These are phyloP conservation scores for Cercospora sojina DNA, from an alignment of 2,329 filamentous ascomycete genomes.

Conservation along the genomic window DNA sequence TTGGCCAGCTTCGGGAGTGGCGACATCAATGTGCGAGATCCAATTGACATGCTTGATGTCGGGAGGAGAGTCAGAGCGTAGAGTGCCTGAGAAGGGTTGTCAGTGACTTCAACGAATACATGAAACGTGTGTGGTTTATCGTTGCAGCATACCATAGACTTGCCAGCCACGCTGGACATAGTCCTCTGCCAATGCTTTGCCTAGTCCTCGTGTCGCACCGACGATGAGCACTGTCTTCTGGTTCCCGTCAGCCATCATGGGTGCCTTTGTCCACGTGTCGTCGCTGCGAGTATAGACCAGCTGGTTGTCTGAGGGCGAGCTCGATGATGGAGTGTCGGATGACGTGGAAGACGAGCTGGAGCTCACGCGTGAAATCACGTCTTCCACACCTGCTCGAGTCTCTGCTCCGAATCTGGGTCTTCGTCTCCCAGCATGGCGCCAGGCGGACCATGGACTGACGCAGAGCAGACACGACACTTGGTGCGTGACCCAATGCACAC, in stretches of 20 bases:
- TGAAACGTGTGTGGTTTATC: neutral
- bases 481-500: neutral
- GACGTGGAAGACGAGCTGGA: neutral
- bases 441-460: neutral
- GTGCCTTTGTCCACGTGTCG: neutral
- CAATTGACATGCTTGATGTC: constrained; percentile 30
- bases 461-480: neutral
- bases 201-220: constrained; percentile 8
- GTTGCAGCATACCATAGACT: neutral
- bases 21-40: constrained; percentile 27
- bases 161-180: constrained; percentile 5
- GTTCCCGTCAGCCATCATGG: neutral
- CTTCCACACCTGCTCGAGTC: neutral
- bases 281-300: neutral
- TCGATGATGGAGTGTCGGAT: neutral
- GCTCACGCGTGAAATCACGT: neutral
- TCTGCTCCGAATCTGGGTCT: neutral
- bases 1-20: constrained; percentile 23
- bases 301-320: neutral
- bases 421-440: neutral
- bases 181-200: constrained; percentile 4
- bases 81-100: neutral
- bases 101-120: neutral
- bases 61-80: constrained; percentile 41
- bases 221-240: constrained; percentile 8